Percentiles rank a stretch among this genome's conserved stretches.
Evolutionary conservation across 208 protist genomes (phyloP).

Genomic region (Leishmania turanica): DNA sequence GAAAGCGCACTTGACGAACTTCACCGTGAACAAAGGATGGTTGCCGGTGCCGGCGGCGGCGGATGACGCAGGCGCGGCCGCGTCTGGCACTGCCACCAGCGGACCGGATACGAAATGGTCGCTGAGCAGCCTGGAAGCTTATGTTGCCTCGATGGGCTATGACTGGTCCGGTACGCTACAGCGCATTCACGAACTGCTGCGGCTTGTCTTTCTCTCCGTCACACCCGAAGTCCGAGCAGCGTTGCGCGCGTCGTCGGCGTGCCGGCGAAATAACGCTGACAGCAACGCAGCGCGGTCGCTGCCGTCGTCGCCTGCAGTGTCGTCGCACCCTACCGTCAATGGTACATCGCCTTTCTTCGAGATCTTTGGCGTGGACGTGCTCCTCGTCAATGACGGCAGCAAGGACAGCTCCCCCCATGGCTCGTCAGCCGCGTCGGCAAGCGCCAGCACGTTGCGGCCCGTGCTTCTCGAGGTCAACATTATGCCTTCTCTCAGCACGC

Average conservation of each 20-base stretch:
- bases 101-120: constrained; percentile 58
- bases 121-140: constrained; percentile 42
- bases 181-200: constrained; percentile 68
- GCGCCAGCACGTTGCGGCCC: constrained; percentile 24
- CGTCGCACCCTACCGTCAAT: constrained; percentile 12
- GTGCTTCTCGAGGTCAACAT: constrained; percentile 89
- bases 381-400: constrained; percentile 35
- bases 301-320: constrained; percentile 10
- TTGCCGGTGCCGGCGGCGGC: constrained; percentile 39
- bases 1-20: constrained; percentile 91
- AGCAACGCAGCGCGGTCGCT: background rate
- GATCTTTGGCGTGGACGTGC: constrained; percentile 86
- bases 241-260: constrained; percentile 21
- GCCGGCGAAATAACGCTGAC: background rate
- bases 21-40: constrained; percentile 82
- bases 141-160: constrained; percentile 37
- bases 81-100: constrained; percentile 36
- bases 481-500: constrained; percentile 85
- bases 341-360: constrained; percentile 73
- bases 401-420: background rate
- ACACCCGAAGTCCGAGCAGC: constrained; percentile 56
- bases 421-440: background rate
- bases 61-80: constrained; percentile 23
- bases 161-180: constrained; percentile 65
- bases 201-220: constrained; percentile 72